A percentile compares a stretch with the other conserved stretches of the same genome.
phyloP scores from a whole-genome alignment of 805 yeast species.

The Kodamaea kaohsiungensis region DNA sequence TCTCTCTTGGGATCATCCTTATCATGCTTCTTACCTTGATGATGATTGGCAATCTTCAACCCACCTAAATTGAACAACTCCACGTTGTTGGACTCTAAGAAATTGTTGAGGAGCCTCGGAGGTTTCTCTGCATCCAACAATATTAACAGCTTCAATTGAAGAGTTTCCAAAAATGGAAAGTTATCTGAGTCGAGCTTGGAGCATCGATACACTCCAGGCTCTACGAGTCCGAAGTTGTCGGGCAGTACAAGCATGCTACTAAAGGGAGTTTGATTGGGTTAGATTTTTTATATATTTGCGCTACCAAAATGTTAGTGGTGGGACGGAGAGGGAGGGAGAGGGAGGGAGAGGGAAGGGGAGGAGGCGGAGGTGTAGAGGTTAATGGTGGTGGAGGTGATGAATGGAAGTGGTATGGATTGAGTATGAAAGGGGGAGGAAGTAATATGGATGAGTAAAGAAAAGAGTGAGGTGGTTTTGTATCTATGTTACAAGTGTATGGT shows the following conservation, averaged over 20 bases:
- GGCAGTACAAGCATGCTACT: conserved; percentile 82
- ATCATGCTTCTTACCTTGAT: conserved; percentile 20
- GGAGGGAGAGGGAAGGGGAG: background rate
- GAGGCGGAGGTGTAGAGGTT: too few relatives aligned
- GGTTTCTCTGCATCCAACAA: conserved; percentile 87
- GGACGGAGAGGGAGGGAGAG: background rate
- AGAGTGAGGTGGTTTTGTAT: too few relatives aligned
- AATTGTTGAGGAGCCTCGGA: conserved; percentile 65
- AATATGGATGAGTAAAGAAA: too few relatives aligned
- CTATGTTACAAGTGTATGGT: too few relatives aligned
- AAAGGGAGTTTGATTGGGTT: background rate
- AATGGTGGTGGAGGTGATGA: too few relatives aligned
- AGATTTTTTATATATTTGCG: background rate
- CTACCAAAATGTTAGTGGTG: background rate
- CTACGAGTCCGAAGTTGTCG: conserved; percentile 88
- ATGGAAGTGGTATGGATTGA: background rate
- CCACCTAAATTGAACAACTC: conserved; percentile 51
- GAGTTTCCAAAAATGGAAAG: conserved; percentile 74
- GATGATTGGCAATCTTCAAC: conserved; percentile 40
- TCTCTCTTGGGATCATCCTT: conserved; percentile 14
- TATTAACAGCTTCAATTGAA: conserved; percentile 66
- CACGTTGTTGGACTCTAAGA: conserved; percentile 57
- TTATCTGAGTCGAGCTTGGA: conserved; percentile 75
- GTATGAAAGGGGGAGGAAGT: too few relatives aligned
- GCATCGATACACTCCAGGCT: conserved; percentile 81